Evolutionary conservation across 2,329 filamentous ascomycete genomes (phyloP), one percentile per base, ranked within the genome.

Genomic region (Diaporthe vaccinii): DNA sequence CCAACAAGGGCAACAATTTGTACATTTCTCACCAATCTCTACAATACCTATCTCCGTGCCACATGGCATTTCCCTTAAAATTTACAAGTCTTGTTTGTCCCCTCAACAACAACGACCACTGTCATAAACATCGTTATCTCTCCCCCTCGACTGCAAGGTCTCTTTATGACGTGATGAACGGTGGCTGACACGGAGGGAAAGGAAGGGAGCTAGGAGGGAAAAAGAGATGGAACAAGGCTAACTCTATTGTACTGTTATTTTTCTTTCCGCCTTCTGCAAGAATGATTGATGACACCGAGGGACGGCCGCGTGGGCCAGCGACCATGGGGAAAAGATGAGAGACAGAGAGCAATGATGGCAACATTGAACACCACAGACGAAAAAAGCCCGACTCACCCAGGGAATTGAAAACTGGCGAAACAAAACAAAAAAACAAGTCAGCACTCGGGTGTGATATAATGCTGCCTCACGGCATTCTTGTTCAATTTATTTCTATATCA

Each of bases 401-500:
- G 12, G 34, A 31, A 44, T 36, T 57, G 46, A 57, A 73, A 49
- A 69, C 68, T 68, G 68, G 41, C 22, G 36, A 53, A 44, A 65
- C 31, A 34, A 20, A 53, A 68, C 49, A 71, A 51, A 68, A 58
- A 72, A 51, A 44, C 39, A 74, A 59, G 53, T 57, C 75, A 59
- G 58, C 65, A 39, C 62, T 72, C 68, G 65, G 55, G 74, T 69
- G 80, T 55, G 81, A 81, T 84, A 86, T 84, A 86, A 84, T 83
- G 84, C 82, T 87, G 85, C 86, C 86, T 87, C 86, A 78, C 86
- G 86, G 86, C 84, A 85, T 81, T 81, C 84, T 85, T 53, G 70
- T 69, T 72, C 53, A 49, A 72, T n/a, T 55, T 25, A 5, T 75
- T 72, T 57, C 28, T 46, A 34, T 69, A 69, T 39, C 34, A 55